phyloP scores from a whole-genome alignment of 805 yeast genomes.

The Hanseniaspora meyeri region DNA sequence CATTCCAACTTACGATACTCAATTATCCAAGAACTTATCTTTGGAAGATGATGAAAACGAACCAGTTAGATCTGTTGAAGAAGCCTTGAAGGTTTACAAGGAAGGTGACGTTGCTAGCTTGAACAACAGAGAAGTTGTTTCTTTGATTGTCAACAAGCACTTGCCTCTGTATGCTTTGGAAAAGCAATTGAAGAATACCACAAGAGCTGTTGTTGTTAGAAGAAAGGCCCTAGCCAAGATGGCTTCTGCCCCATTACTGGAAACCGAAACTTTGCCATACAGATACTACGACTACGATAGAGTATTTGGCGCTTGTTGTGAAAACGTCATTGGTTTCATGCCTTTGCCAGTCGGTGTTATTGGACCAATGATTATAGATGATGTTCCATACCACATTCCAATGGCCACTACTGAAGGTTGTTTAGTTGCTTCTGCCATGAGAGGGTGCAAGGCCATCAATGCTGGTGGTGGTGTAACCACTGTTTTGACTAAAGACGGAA shows the following conservation, averaged over 20 bases:
- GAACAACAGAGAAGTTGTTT: conserved; percentile 58
- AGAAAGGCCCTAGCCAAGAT: conserved; percentile 80
- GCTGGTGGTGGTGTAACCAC: conserved; percentile 94
- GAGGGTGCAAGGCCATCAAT: conserved; percentile 97
- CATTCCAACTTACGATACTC: conserved; percentile 23
- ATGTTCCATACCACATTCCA: conserved; percentile 78
- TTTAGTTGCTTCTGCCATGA: conserved; percentile 93
- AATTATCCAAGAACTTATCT: conserved; percentile 17
- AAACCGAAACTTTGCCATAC: conserved; percentile 63
- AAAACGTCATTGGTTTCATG: conserved; percentile 91
- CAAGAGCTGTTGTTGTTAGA: conserved; percentile 88
- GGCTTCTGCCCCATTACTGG: conserved; percentile 71
- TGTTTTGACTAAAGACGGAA: conserved; percentile 87
- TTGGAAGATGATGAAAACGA: conserved; percentile 28
- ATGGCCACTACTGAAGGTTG: conserved; percentile 99
- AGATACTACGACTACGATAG: conserved; percentile 80
- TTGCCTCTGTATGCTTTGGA: conserved; percentile 89
- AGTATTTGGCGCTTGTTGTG: conserved; percentile 98
- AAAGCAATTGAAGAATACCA: conserved; percentile 74
- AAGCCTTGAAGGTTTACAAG: conserved; percentile 48
- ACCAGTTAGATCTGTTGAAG: conserved; percentile 45
- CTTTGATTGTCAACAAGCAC: conserved; percentile 60
- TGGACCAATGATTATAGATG: conserved; percentile 89
- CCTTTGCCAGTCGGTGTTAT: conserved; percentile 97
- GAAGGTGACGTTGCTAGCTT: conserved; percentile 60